A percentile compares a stretch with the other conserved stretches of the same genome.
These are phyloP conservation scores for Novymonas esmeraldas DNA, from an alignment of 208 protist genomes.

Conservation along the genomic window DNA sequence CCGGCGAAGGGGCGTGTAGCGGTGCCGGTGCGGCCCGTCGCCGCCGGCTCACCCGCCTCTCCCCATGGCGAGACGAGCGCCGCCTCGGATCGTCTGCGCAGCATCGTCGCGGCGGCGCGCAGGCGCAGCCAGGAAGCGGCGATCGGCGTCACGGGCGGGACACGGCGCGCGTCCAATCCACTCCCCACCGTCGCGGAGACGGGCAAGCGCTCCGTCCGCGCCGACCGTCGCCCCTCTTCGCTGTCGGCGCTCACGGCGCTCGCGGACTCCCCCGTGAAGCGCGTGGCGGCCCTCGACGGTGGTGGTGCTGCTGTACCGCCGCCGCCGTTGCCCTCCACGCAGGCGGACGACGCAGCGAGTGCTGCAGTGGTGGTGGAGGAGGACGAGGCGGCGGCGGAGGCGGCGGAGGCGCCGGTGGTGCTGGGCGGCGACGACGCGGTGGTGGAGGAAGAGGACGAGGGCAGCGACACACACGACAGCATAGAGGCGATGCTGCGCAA, in stretches of 20 bases:
- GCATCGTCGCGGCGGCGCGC: slow-evolving; percentile 4
- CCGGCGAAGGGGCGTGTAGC: slow-evolving; percentile 1
- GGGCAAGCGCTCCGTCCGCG: slow-evolving; percentile 9
- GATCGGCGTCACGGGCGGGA: background rate
- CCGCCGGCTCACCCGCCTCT: no score
- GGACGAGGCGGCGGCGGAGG: background rate
- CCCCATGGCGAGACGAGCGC: background rate
- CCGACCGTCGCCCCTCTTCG: background rate
- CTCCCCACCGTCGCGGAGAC: background rate
- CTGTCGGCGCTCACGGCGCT: slow-evolving; percentile 5
- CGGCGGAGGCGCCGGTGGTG: background rate
- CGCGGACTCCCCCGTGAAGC: slow-evolving; percentile 6
- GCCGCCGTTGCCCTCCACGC: no score
- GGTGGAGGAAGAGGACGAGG: slow-evolving; percentile 11
- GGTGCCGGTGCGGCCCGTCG: background rate
- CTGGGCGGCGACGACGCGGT: background rate
- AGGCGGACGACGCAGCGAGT: background rate
- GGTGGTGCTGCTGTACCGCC: background rate
- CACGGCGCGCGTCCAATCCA: background rate
- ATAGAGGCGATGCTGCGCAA: slow-evolving; percentile 30
- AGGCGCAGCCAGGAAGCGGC: background rate
- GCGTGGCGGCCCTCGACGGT: background rate
- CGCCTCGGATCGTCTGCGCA: slow-evolving; percentile 1
- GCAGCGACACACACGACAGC: background rate
- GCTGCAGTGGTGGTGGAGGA: background rate